Evolutionary conservation across 176 grass and related monocot species (phyloP).

Genomic region (Ampelocalamus luodianensis): DNA sequence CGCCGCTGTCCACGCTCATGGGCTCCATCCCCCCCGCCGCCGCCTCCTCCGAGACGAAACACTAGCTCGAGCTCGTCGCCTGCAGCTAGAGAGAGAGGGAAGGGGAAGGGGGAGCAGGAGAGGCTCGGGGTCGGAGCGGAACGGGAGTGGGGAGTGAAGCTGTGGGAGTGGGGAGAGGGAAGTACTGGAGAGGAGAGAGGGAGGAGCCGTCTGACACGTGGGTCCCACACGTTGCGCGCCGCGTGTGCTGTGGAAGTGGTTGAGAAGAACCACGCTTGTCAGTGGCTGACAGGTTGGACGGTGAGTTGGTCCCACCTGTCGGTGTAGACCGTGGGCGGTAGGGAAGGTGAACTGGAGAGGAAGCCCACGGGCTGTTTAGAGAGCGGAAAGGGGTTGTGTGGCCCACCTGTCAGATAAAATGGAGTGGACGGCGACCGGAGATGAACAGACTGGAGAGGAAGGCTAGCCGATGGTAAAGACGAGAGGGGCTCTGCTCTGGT

Average conservation of each 20-base stretch:
- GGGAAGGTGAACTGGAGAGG: background rate
- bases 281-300: slow-evolving; percentile 33
- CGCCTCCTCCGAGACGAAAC: slow-evolving; percentile 17
- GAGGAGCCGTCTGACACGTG: slow-evolving; percentile 20
- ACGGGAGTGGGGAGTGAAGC: slow-evolving; percentile 33
- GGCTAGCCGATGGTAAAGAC: too few relatives aligned
- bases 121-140: slow-evolving; percentile 14
- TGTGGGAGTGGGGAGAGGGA: background rate
- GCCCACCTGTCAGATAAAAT: background rate
- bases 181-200: background rate
- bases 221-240: slow-evolving; percentile 17
- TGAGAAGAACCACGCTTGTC: background rate
- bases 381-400: background rate
- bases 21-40: slow-evolving; percentile 41
- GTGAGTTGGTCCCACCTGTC: background rate
- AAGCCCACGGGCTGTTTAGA: too few relatives aligned
- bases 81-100: background rate
- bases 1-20: slow-evolving; percentile 61
- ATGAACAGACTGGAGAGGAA: background rate
- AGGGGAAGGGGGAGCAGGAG: background rate
- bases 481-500: too few relatives aligned
- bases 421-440: background rate
- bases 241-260: slow-evolving; percentile 8
- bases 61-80: slow-evolving; percentile 47
- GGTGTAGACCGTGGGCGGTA: background rate